Conservation (phyloP, 2,329 filamentous ascomycete genomes). For the Sporothrix mexicana region DNA sequence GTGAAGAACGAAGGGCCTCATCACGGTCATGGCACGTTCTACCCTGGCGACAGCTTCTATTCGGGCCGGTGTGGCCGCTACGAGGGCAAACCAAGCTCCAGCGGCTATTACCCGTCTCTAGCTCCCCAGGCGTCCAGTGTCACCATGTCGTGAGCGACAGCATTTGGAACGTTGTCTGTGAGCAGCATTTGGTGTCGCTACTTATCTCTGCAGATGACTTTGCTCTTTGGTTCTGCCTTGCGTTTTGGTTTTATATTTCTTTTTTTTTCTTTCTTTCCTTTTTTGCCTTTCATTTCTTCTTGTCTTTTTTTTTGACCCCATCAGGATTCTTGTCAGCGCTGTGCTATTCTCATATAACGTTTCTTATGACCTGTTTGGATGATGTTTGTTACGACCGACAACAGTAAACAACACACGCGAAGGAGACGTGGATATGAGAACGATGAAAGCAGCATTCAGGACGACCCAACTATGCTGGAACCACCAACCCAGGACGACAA, state of each 20-base stretch:
- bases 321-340: neutral
- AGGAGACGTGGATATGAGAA: neutral
- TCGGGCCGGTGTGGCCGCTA: constrained; percentile 56
- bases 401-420: neutral
- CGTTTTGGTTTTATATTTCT: too few species aligned
- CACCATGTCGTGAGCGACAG: constrained; percentile 47
- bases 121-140: constrained; percentile 54
- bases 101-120: constrained; percentile 60
- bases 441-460: neutral
- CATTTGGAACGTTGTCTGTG: too few species aligned
- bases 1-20: constrained; percentile 58
- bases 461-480: too few species aligned
- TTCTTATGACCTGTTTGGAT: constrained; percentile 27
- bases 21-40: constrained; percentile 50
- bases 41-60: constrained; percentile 50
- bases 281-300: neutral
- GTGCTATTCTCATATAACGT: constrained; percentile 10
- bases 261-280: neutral
- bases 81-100: constrained; percentile 59
- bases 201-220: neutral
- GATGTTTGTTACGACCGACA: constrained; percentile 7
- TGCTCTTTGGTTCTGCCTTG: neutral
- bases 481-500: too few species aligned
- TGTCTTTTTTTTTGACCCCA: neutral
- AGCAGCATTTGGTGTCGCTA: neutral